Base-by-base conservation (phyloP, 1,139 yeast species). In the Lodderomyces elongisporus region DNA sequence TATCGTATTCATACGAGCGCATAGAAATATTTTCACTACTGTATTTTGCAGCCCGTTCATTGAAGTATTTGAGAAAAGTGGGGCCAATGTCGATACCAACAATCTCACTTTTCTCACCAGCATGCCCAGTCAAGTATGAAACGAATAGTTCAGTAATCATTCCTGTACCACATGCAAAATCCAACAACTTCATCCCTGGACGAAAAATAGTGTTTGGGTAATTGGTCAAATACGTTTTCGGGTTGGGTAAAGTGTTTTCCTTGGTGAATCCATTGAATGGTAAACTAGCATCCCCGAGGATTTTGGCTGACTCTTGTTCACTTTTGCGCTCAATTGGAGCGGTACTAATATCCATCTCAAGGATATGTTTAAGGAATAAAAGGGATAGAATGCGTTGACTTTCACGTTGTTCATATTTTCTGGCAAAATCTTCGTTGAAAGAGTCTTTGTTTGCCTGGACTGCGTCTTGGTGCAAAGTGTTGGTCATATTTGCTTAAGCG, bases 111-210 rank as follows among this genome's bases (percentile, higher is more conserved):
- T 34, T 13, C 5, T 14, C 4, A 9, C 21, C 30, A 7, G 5
- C 7, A 8, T 30, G 22, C 3, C 46, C 43, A 4, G 35, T 38
- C 16, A 64, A 41, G 37, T 55, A 59, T 1, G 66, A 64, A 2
- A 49, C 51, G 16, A 66, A 37, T 15, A 48, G 48, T 36, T 51
- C 46, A 2, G 65, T 54, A 12, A 64, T 53, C 13, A 63, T 37
- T 0, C 73, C 74, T 0, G 71, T 58, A 2, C 74, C 74, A 42
- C 73, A 67, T 2, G 72, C 73, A 45, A 68, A 67, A 44, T 68
- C 74, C 37, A 68, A 38, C 17, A 59, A 27, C 24, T 46, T 51
- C 38, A 49, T 47, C 2, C 62, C 64, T 3, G 57, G 56, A 30
- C 45, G 52, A 44, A 56, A 44, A 14, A 51, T 32, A n/a, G 49